Evolutionary conservation across 306 rosid genomes (phyloP).

Genomic region (Nissolia schottii): DNA sequence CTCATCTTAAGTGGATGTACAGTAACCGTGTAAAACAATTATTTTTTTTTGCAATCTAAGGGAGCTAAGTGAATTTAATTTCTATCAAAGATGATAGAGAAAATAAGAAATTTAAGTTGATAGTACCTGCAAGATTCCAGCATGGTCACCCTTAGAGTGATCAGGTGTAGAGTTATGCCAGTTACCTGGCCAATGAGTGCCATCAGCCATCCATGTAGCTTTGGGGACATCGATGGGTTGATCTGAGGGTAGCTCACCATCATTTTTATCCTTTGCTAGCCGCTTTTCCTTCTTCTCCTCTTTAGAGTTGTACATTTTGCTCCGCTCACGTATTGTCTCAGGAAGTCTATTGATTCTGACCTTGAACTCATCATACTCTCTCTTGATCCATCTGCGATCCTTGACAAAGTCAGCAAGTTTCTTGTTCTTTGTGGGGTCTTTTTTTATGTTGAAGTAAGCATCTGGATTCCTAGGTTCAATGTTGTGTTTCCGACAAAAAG

Average conservation of each 20-base stretch:
- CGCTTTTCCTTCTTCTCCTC: slow-evolving; percentile 64
- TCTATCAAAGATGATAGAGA: too few relatives aligned
- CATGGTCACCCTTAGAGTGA: slow-evolving; percentile 83
- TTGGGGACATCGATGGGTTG: slow-evolving; percentile 23
- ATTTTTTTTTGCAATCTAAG: too few relatives aligned
- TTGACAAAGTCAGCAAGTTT: slow-evolving; percentile 66
- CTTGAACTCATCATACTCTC: slow-evolving; percentile 90
- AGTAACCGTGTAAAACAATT: too few relatives aligned
- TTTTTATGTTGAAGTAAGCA: slow-evolving; percentile 63
- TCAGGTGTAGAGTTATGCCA: slow-evolving; percentile 54
- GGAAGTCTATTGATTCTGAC: slow-evolving; percentile 83
- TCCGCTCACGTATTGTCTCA: slow-evolving; percentile 46
- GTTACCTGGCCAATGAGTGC: slow-evolving; percentile 88
- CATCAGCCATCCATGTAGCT: slow-evolving; percentile 95
- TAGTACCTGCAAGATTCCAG: slow-evolving; percentile 81
- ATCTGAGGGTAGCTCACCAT: slow-evolving; percentile 40
- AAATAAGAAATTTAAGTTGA: neutral
- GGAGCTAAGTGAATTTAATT: too few relatives aligned
- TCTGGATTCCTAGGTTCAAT: slow-evolving; percentile 87
- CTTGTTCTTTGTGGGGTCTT: slow-evolving; percentile 80
- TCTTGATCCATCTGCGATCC: slow-evolving; percentile 87
- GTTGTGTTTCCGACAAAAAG: slow-evolving; percentile 72
- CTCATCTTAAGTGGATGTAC: too few relatives aligned
- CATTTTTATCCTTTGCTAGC: slow-evolving; percentile 46
- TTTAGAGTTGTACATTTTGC: slow-evolving; percentile 44